These are phyloP conservation scores for Vanrija sp. DNA, from an alignment of 1,284 basidiomycete species.

Conservation along the genomic window DNA sequence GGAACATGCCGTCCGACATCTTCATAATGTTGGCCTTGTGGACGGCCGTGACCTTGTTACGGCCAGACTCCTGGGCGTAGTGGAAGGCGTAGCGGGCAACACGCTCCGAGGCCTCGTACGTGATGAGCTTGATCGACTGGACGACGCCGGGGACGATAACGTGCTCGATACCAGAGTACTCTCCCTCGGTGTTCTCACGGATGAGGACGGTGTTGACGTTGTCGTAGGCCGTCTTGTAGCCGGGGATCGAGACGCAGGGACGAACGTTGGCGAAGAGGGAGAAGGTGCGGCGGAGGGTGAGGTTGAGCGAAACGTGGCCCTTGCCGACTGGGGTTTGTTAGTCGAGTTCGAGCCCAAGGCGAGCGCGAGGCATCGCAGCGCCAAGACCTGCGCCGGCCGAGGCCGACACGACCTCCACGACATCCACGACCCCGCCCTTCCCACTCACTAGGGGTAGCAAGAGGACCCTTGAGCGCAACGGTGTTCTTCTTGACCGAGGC, in stretches of 20 bases:
- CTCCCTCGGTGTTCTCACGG: slow-evolving; percentile 99
- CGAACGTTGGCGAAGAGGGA: slow-evolving; percentile 98
- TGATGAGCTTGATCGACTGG: slow-evolving; percentile 99
- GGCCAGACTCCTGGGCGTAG: slow-evolving; percentile 82
- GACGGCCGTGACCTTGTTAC: slow-evolving; percentile 93
- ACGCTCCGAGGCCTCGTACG: slow-evolving; percentile 97
- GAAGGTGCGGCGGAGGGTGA: slow-evolving; percentile 95
- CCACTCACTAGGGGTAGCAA: slow-evolving; percentile 82
- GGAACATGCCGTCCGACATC: slow-evolving; percentile 99
- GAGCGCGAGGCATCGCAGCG: too few species aligned
- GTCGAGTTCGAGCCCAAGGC: neutral
- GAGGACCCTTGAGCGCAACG: slow-evolving; percentile 92
- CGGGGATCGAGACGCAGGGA: slow-evolving; percentile 91
- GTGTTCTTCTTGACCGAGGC: slow-evolving; percentile 91
- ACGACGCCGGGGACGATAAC: slow-evolving; percentile 97
- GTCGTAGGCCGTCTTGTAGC: slow-evolving; percentile 97
- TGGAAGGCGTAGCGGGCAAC: slow-evolving; percentile 99
- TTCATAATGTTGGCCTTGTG: slow-evolving; percentile 99
- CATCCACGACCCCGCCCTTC: too few species aligned
- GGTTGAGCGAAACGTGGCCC: slow-evolving; percentile 96
- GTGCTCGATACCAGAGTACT: slow-evolving; percentile 99
- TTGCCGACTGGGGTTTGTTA: slow-evolving; percentile 70
- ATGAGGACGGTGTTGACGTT: slow-evolving; percentile 98
- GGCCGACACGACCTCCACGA: neutral
- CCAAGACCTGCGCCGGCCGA: too few species aligned